Percentiles rank a stretch among this genome's conserved stretches.
These are phyloP conservation scores for Penicillium egyptiacum DNA, from an alignment of 495 filamentous ascomycete genomes.

Conservation along the genomic window DNA sequence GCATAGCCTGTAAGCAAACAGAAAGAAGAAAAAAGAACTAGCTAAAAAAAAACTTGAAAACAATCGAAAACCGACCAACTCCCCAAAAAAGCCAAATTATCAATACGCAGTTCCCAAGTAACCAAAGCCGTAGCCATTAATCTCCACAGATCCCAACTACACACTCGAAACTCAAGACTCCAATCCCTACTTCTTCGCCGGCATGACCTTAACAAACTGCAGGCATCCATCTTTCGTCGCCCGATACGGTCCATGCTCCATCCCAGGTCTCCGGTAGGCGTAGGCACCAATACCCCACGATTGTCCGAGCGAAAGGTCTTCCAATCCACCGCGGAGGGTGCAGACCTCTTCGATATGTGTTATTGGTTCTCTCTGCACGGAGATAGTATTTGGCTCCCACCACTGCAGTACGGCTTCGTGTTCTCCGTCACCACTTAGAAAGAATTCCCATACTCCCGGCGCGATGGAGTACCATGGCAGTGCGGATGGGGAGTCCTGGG, in stretches of 20 bases:
- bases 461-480: constrained; percentile 26
- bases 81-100: not conserved
- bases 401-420: constrained; percentile 29
- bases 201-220: constrained; percentile 26
- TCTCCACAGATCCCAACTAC: not conserved
- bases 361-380: constrained; percentile 15
- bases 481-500: constrained; percentile 6
- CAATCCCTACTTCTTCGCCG: constrained; percentile 1
- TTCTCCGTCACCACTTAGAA: constrained; percentile 22
- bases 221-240: constrained; percentile 23
- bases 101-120: not conserved
- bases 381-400: constrained; percentile 25
- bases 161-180: not conserved
- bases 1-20: constrained; percentile 2
- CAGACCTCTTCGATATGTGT: constrained; percentile 32
- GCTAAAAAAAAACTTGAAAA: not conserved
- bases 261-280: constrained; percentile 25
- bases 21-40: not conserved
- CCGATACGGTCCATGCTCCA: constrained; percentile 28
- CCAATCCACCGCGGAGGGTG: constrained; percentile 25
- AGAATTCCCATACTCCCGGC: constrained; percentile 29
- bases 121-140: not conserved
- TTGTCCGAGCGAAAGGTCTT: constrained; percentile 23
- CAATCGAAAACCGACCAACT: too few species aligned
- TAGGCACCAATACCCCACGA: constrained; percentile 29